These are phyloP conservation scores for Eucalyptus cloeziana DNA, from an alignment of 345 rosid genomes.

Conservation along the genomic window DNA sequence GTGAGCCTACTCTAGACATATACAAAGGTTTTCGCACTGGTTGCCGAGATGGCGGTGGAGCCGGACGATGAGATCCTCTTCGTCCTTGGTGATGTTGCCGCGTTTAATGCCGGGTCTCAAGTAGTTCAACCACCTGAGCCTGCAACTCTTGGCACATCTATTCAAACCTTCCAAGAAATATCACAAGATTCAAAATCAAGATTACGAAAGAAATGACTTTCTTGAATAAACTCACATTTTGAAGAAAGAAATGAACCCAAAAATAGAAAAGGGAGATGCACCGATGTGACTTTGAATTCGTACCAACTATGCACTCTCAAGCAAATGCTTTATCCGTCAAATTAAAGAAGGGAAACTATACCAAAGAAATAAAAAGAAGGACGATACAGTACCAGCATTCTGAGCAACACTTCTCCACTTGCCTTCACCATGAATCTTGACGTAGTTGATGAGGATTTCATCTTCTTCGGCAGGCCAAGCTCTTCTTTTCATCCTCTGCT, in stretches of 20 bases:
- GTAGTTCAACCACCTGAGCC: slow-evolving; percentile 1
- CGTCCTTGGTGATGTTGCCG: background rate
- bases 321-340: background rate
- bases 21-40: background rate
- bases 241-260: background rate
- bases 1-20: background rate
- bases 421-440: background rate
- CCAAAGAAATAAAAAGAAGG: too few species aligned
- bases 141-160: slow-evolving; percentile 2
- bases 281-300: background rate
- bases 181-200: background rate
- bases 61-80: slow-evolving; percentile 3
- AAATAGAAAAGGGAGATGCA: background rate
- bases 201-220: background rate
- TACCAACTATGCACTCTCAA: background rate
- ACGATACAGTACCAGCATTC: background rate
- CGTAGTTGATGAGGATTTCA: background rate
- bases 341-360: background rate
- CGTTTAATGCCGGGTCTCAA: background rate
- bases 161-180: background rate
- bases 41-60: slow-evolving; percentile 3
- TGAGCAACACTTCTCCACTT: background rate
- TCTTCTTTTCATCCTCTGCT: background rate
- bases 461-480: slow-evolving; percentile 1
- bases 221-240: background rate